phyloP scores from a whole-genome alignment of 2,329 filamentous ascomycete genomes.

The Grosmannia huntii region DNA sequence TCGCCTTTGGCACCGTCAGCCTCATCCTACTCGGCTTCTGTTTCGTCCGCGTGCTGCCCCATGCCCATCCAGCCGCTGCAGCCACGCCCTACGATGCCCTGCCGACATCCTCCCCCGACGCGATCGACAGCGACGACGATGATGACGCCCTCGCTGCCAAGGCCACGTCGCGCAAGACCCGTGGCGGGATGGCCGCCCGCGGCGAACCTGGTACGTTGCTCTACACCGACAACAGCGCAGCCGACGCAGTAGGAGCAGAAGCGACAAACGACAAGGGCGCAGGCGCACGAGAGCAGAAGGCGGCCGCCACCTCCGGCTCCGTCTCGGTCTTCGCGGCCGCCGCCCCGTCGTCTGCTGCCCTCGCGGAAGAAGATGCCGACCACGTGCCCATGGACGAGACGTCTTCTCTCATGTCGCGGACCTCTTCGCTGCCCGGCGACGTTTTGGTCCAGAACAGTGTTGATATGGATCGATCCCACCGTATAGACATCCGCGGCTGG shows the following conservation, averaged over 20 bases:
- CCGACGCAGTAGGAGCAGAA: neutral
- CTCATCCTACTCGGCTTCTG: constrained; percentile 70
- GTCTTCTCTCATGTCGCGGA: constrained; percentile 62
- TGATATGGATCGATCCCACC: constrained; percentile 62
- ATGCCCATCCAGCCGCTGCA: constrained; percentile 23
- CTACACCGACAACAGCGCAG: constrained; percentile 9
- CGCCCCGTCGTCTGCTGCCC: constrained; percentile 2
- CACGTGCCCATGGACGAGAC: constrained; percentile 50
- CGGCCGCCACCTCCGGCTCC: neutral
- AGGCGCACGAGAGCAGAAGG: neutral
- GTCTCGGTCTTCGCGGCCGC: too few species aligned
- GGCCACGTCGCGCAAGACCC: constrained; percentile 12
- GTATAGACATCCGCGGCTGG: constrained; percentile 82
- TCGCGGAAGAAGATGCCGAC: constrained; percentile 15
- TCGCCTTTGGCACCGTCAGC: constrained; percentile 66
- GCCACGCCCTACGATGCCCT: constrained; percentile 39
- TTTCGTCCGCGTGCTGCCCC: constrained; percentile 66
- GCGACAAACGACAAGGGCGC: neutral
- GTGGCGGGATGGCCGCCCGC: constrained; percentile 25
- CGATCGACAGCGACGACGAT: constrained; percentile 11
- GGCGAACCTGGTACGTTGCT: constrained; percentile 54
- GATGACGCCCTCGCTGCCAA: constrained; percentile 22
- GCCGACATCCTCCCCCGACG: constrained; percentile 17
- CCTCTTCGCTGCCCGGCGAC: constrained; percentile 37
- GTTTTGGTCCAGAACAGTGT: constrained; percentile 45